A percentile compares a stretch with the other conserved stretches of the same genome.
Conservation (phyloP, 129 eudicot species). For the Arctium minus region DNA sequence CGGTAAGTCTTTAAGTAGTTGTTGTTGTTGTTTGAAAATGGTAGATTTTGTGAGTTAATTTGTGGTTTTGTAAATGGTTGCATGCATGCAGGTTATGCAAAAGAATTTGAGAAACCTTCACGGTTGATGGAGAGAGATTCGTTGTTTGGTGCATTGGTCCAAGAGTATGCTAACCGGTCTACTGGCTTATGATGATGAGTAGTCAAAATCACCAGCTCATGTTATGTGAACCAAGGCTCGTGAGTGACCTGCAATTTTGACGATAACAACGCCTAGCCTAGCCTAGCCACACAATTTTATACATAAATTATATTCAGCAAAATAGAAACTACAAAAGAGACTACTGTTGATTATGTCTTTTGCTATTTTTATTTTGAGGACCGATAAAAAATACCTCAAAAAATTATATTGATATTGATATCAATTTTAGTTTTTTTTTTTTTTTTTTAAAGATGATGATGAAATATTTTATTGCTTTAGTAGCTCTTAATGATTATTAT, state of each 20-base stretch:
- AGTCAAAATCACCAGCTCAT: background rate
- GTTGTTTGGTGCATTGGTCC: constrained; percentile 50
- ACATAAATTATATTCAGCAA: too few species aligned
- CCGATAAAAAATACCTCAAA: too few species aligned
- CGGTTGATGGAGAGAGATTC: constrained; percentile 39
- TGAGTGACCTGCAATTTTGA: background rate
- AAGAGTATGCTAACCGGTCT: constrained; percentile 42
- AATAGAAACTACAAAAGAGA: too few species aligned
- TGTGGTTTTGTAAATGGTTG: too few species aligned
- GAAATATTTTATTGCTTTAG: too few species aligned
- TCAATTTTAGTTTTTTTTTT: too few species aligned
- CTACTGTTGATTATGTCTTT: too few species aligned
- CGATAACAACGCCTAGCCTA: background rate
- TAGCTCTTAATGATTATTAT: too few species aligned
- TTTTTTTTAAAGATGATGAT: too few species aligned
- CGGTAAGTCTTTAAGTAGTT: constrained; percentile 19
- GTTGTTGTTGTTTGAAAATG: background rate
- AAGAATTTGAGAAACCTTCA: constrained; percentile 47
- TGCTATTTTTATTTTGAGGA: too few species aligned
- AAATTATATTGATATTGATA: too few species aligned
- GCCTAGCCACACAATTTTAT: too few species aligned
- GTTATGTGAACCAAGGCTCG: background rate
- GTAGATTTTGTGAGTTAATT: background rate
- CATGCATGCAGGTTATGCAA: constrained; percentile 31
- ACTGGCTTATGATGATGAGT: background rate